These are phyloP conservation scores for Sugiyamaella grinbergsii DNA, from an alignment of 1,139 yeast species.

Conservation along the genomic window DNA sequence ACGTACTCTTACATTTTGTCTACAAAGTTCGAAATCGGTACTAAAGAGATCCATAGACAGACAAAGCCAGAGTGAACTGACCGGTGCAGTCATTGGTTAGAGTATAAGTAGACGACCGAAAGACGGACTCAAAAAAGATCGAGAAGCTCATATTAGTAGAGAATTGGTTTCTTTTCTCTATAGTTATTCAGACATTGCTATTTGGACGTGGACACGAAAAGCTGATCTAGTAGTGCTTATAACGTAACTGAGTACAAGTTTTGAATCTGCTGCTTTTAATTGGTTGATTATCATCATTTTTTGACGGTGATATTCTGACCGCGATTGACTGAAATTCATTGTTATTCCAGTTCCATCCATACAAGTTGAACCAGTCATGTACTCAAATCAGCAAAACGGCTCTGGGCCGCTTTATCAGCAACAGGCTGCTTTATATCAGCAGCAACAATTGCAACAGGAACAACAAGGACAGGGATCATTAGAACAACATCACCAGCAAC, in stretches of 20 bases:
- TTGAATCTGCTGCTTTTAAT: too few relatives aligned
- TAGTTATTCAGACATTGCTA: too few relatives aligned
- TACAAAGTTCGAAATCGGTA: too few relatives aligned
- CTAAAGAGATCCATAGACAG: not conserved
- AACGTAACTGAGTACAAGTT: too few relatives aligned
- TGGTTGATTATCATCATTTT: too few relatives aligned
- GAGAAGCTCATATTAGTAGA: not conserved
- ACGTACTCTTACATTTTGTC: not conserved
- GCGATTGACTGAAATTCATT: not conserved
- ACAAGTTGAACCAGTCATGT: slow-evolving; percentile 14
- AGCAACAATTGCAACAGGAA: slow-evolving; percentile 21
- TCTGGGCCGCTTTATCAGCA: slow-evolving; percentile 34
- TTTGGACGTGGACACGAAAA: too few relatives aligned
- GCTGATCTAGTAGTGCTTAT: too few relatives aligned
- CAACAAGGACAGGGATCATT: slow-evolving; percentile 12
- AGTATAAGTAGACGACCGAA: too few relatives aligned
- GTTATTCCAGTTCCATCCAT: not conserved
- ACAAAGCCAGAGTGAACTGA: not conserved
- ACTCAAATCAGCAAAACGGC: slow-evolving; percentile 27
- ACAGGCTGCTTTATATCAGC: slow-evolving; percentile 16
- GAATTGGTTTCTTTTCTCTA: too few relatives aligned
- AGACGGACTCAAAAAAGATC: not conserved
- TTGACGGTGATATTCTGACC: too few relatives aligned
- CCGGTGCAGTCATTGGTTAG: not conserved
- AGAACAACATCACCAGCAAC: slow-evolving; percentile 22